Percentiles rank a stretch among this genome's conserved stretches.
Evolutionary conservation across 176 grass and related monocot genomes (phyloP).

Genomic region (Oryza meridionalis): DNA sequence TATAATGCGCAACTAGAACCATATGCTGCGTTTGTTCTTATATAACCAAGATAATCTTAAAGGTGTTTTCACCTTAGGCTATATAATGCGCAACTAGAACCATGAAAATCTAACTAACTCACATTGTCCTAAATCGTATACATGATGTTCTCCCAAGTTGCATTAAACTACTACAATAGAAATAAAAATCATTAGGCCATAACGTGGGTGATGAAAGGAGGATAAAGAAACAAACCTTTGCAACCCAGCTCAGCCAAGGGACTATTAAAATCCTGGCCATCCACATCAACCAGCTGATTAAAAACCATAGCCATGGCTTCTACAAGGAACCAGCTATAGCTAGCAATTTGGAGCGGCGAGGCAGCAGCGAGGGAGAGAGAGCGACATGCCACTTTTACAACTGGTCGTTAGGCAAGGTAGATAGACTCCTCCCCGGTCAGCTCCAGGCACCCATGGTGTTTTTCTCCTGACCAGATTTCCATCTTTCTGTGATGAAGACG

Average conservation of each 20-base stretch:
- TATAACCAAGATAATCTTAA: too few species aligned
- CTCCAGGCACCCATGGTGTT: background rate
- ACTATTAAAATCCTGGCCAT: constrained; percentile 19
- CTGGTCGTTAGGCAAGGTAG: constrained; percentile 32
- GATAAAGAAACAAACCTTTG: background rate
- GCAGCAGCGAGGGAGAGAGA: constrained; percentile 13
- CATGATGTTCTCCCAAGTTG: background rate
- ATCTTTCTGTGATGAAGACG: background rate
- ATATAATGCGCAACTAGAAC: too few species aligned
- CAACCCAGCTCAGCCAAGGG: constrained; percentile 33
- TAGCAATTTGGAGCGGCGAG: background rate
- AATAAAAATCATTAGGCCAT: constrained; percentile 20
- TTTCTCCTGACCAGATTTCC: background rate
- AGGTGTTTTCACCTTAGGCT: background rate
- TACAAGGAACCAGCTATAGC: background rate
- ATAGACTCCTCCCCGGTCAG: background rate
- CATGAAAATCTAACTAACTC: background rate
- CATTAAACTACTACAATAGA: background rate
- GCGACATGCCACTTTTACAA: constrained; percentile 31
- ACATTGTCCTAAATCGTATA: background rate
- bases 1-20: background rate
- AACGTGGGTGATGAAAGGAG: background rate
- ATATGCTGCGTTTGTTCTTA: too few species aligned
- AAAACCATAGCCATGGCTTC: background rate
- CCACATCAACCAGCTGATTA: background rate